phyloP scores from a whole-genome alignment of 1,284 basidiomycete species.

The Farysia itapuensis region DNA sequence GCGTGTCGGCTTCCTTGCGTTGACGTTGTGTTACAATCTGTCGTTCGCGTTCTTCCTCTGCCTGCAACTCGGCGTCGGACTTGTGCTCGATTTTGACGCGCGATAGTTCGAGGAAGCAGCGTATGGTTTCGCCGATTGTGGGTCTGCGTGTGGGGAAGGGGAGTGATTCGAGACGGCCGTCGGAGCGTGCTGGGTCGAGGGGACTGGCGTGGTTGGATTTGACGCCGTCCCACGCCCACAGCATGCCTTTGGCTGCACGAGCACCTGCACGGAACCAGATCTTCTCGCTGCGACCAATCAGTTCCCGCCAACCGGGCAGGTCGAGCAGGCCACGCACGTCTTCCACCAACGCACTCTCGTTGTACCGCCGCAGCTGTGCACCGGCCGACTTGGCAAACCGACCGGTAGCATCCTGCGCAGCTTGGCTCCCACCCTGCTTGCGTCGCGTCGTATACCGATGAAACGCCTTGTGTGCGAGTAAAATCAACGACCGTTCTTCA shows the following conservation, averaged over 20 bases:
- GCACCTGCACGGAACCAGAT: constrained; percentile 54
- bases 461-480: constrained; percentile 91
- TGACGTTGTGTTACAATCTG: constrained; percentile 19
- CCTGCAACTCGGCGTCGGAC: constrained; percentile 78
- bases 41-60: constrained; percentile 52
- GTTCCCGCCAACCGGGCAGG: constrained; percentile 44
- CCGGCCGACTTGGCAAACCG: constrained; percentile 95
- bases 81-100: constrained; percentile 82
- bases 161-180: constrained; percentile 58
- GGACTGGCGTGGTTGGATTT: constrained; percentile 37
- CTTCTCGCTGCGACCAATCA: constrained; percentile 49
- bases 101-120: constrained; percentile 85
- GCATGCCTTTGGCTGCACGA: constrained; percentile 48
- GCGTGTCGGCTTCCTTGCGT: constrained; percentile 34
- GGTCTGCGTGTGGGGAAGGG: constrained; percentile 61
- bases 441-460: constrained; percentile 96
- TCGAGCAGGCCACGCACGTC: constrained; percentile 63
- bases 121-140: constrained; percentile 85
- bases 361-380: constrained; percentile 89
- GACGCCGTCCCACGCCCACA: constrained; percentile 53
- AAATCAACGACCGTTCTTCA: constrained; percentile 64
- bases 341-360: constrained; percentile 86
- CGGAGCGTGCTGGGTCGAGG: constrained; percentile 48
- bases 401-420: constrained; percentile 79
- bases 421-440: constrained; percentile 96